A percentile compares a stretch with the other conserved stretches of the same genome.
These are phyloP conservation scores for Colletotrichum cereale DNA, from an alignment of 2,329 filamentous ascomycete genomes.

Conservation along the genomic window DNA sequence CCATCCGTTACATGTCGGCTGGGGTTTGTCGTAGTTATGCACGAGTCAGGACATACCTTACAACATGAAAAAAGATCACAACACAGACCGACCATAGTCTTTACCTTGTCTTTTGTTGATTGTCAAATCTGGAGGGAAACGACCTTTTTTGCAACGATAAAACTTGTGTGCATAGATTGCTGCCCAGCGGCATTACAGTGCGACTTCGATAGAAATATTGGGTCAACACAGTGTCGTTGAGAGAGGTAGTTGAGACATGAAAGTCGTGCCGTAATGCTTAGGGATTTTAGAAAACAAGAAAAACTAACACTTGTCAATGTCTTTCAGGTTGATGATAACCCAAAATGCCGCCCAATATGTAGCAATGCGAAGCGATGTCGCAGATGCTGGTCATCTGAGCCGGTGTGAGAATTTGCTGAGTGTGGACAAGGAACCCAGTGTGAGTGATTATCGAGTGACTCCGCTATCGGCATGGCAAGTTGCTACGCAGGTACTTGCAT, in stretches of 20 bases:
- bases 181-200: too few species aligned
- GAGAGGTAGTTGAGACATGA: too few species aligned
- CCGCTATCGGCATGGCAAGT: constrained; percentile 12
- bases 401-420: not conserved
- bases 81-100: not conserved
- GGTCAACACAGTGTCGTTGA: too few species aligned
- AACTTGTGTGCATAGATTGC: too few species aligned
- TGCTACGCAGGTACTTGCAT: constrained; percentile 26
- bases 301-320: not conserved
- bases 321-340: too few species aligned
- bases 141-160: not conserved
- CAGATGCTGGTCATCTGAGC: constrained; percentile 2
- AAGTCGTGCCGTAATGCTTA: too few species aligned
- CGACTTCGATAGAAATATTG: too few species aligned
- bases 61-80: not conserved
- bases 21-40: not conserved
- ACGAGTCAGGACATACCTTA: not conserved
- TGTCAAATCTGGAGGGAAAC: not conserved
- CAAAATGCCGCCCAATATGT: not conserved
- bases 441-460: constrained; percentile 17
- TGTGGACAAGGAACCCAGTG: constrained; percentile 24
- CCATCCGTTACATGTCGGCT: not conserved
- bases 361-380: not conserved
- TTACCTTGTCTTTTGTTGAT: not conserved
- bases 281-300: too few species aligned